Percentiles rank a stretch among this genome's conserved stretches.
These are phyloP conservation scores for Fragilariopsis cylindrus DNA, from an alignment of 108 stramenopile genomes.

Conservation along the genomic window DNA sequence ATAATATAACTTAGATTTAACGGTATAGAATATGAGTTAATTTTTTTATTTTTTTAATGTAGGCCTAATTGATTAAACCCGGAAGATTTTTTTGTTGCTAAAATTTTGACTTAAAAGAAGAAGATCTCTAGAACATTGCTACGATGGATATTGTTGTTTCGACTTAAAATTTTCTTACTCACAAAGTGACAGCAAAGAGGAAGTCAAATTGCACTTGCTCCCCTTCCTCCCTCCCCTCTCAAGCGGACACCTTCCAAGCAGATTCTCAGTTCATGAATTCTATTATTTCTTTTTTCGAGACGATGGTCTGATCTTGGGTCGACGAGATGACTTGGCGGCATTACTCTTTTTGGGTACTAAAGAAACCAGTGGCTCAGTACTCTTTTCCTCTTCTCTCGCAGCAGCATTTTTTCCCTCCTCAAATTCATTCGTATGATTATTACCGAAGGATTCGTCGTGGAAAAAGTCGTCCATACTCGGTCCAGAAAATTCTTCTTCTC, in stretches of 20 bases:
- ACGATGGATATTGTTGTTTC: too few species aligned
- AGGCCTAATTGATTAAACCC: too few species aligned
- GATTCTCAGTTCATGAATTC: not conserved
- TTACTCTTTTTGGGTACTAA: constrained; percentile 32
- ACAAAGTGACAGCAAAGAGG: too few species aligned
- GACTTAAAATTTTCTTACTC: too few species aligned
- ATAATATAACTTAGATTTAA: not conserved
- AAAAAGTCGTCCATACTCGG: constrained; percentile 43
- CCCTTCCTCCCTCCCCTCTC: too few species aligned
- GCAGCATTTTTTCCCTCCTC: not conserved
- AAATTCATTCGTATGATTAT: not conserved
- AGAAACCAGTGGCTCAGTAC: constrained; percentile 16
- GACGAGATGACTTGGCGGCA: constrained; percentile 18
- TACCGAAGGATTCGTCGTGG: constrained; percentile 23
- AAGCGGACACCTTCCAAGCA: too few species aligned
- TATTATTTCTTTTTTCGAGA: constrained; percentile 27
- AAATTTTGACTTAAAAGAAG: too few species aligned
- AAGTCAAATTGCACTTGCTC: too few species aligned
- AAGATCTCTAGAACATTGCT: too few species aligned
- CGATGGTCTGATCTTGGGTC: constrained; percentile 38
- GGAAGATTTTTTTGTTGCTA: too few species aligned
- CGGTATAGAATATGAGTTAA: too few species aligned
- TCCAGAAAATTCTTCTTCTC: not conserved
- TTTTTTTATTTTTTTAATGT: too few species aligned
- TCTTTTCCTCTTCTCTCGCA: not conserved